Conservation (phyloP, 2,329 filamentous ascomycete genomes). For the Neurospora crassa region DNA sequence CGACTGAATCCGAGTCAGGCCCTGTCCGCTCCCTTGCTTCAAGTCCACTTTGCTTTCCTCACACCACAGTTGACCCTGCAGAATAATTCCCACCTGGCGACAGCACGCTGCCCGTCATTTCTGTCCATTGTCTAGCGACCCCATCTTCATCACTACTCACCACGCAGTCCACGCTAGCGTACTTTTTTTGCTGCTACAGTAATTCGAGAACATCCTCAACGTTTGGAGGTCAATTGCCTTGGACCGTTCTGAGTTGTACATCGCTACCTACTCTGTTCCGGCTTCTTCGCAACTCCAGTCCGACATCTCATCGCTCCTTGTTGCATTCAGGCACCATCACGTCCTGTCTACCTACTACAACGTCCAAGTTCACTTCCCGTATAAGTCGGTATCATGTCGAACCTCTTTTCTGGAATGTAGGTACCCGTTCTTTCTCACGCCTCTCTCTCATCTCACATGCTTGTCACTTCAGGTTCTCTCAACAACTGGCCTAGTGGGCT, state of each 20-base stretch:
- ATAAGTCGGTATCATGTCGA: constrained; percentile 38
- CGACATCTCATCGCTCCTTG: not conserved
- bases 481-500: not conserved
- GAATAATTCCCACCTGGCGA: not conserved
- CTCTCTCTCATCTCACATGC: constrained; percentile 1
- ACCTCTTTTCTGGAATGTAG: constrained; percentile 54
- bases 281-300: not conserved
- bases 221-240: not conserved
- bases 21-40: not conserved
- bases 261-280: not conserved
- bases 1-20: not conserved
- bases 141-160: not conserved
- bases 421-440: constrained; percentile 24
- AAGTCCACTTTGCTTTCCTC: not conserved
- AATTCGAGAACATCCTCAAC: not conserved
- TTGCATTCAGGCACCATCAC: not conserved
- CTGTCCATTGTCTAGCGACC: not conserved
- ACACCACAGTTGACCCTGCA: not conserved
- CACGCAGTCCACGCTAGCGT: not conserved
- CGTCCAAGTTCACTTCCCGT: not conserved
- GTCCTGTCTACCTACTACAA: not conserved
- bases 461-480: not conserved
- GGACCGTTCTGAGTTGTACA: not conserved
- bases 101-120: not conserved
- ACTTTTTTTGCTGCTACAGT: not conserved